phyloP scores from a whole-genome alignment of 1,284 basidiomycete genomes.

The Melampsora americana region DNA sequence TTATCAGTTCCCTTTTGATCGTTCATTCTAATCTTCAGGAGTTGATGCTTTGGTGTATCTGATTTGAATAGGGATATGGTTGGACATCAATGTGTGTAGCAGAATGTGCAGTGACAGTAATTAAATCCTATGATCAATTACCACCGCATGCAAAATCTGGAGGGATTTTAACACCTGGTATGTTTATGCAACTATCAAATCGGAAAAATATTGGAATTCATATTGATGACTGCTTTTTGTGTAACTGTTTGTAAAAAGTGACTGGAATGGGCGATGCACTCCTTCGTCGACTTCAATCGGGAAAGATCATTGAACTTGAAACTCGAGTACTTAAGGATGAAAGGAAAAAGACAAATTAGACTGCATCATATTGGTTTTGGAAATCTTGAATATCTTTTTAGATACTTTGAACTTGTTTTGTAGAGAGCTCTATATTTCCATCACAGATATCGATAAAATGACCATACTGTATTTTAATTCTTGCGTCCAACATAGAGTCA shows the following conservation, averaged over 20 bases:
- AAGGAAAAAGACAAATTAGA: constrained; percentile 26
- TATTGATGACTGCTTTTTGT: neutral
- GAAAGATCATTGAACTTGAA: constrained; percentile 23
- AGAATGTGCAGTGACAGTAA: constrained; percentile 48
- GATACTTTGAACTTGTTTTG: too few relatives aligned
- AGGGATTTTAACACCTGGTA: constrained; percentile 49
- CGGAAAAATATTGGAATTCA: neutral
- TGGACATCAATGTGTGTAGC: constrained; percentile 49
- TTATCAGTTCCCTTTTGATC: neutral
- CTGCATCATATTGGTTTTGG: too few relatives aligned
- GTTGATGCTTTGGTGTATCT: neutral
- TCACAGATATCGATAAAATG: too few relatives aligned
- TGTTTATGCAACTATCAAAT: neutral
- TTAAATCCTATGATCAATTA: constrained; percentile 49
- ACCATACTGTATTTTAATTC: too few relatives aligned
- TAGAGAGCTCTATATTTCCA: too few relatives aligned
- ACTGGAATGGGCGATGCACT: constrained; percentile 38
- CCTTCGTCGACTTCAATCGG: constrained; percentile 13
- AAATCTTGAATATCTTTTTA: too few relatives aligned
- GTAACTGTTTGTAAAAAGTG: neutral
- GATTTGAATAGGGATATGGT: constrained; percentile 46
- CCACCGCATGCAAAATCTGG: constrained; percentile 49
- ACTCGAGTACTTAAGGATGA: constrained; percentile 22
- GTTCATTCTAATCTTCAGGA: neutral
- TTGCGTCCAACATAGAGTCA: too few relatives aligned